Evolutionary conservation across 2,329 filamentous ascomycete genomes (phyloP).

Genomic region (Beauveria caledonica): DNA sequence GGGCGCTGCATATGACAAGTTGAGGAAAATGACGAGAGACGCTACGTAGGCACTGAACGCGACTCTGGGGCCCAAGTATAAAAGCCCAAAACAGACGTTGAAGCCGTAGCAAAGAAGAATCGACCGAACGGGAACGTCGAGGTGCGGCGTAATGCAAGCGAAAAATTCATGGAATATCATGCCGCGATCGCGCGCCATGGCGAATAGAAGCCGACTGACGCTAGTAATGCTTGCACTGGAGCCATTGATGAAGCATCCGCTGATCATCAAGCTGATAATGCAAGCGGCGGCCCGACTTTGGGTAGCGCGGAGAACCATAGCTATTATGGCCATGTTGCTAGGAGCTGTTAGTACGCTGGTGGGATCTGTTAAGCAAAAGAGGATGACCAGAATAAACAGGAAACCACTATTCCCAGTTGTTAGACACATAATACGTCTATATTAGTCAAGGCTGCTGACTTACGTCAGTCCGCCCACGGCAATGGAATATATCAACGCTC

Average conservation of each 20-base stretch:
- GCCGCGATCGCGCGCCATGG: constrained; percentile 39
- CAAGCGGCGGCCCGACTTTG: constrained; percentile 30
- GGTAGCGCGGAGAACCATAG: constrained; percentile 36
- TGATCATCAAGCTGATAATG: constrained; percentile 32
- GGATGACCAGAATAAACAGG: constrained; percentile 32
- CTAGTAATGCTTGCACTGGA: constrained; percentile 36
- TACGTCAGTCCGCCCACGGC: constrained; percentile 34
- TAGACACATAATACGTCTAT: background rate
- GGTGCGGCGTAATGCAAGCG: constrained; percentile 26
- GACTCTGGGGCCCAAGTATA: constrained; percentile 37
- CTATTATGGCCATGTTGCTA: constrained; percentile 38
- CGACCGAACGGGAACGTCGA: constrained; percentile 34
- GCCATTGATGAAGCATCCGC: constrained; percentile 37
- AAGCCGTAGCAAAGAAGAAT: constrained; percentile 34
- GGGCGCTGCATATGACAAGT: constrained; percentile 37
- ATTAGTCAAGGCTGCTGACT: constrained; percentile 13
- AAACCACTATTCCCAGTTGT: constrained; percentile 20
- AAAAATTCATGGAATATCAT: constrained; percentile 27
- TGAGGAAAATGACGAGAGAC: constrained; percentile 36
- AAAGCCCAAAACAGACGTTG: constrained; percentile 36
- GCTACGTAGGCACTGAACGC: constrained; percentile 39
- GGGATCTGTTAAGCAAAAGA: constrained; percentile 33
- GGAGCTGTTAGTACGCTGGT: constrained; percentile 25
- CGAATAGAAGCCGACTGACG: constrained; percentile 33
- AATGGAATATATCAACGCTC: constrained; percentile 36